Conservation (phyloP, 1,284 basidiomycete species). For the Pholiota adiposa region DNA sequence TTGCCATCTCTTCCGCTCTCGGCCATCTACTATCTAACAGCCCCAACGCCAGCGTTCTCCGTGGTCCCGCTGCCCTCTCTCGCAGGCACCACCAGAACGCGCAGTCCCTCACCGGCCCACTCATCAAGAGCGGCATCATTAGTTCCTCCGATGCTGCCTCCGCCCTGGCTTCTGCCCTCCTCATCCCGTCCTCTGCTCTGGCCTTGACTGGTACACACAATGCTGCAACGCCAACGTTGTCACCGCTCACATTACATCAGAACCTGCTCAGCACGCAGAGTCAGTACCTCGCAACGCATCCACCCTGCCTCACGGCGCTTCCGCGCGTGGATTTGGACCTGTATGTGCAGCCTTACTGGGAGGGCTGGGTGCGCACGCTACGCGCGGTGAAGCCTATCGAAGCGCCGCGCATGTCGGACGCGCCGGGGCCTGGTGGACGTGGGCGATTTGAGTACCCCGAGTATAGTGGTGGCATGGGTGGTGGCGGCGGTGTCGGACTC, state of each 20-base stretch:
- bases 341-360: conserved; percentile 72
- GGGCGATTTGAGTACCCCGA: conserved; percentile 7
- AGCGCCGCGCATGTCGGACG: conserved; percentile 4
- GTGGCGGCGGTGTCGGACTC: not conserved
- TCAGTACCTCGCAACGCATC: not conserved
- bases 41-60: not conserved
- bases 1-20: conserved; percentile 9
- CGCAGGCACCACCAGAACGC: not conserved
- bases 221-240: not conserved
- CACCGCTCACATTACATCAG: not conserved
- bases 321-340: conserved; percentile 30
- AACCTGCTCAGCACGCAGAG: not conserved
- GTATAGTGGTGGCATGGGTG: conserved; percentile 2
- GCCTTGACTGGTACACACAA: not conserved
- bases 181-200: not conserved
- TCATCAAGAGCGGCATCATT: not conserved
- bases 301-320: conserved; percentile 28
- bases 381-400: conserved; percentile 44
- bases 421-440: not conserved
- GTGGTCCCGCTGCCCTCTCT: not conserved
- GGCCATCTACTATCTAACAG: conserved; percentile 5
- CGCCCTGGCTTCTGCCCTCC: conserved; percentile 23
- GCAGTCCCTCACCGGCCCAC: not conserved
- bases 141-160: conserved; percentile 26
- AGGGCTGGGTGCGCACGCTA: conserved; percentile 59